Evolutionary conservation across 352 stramenopile species (phyloP), one percentile per base, ranked within the genome.

Genomic region (Globisporangium alternatum): DNA sequence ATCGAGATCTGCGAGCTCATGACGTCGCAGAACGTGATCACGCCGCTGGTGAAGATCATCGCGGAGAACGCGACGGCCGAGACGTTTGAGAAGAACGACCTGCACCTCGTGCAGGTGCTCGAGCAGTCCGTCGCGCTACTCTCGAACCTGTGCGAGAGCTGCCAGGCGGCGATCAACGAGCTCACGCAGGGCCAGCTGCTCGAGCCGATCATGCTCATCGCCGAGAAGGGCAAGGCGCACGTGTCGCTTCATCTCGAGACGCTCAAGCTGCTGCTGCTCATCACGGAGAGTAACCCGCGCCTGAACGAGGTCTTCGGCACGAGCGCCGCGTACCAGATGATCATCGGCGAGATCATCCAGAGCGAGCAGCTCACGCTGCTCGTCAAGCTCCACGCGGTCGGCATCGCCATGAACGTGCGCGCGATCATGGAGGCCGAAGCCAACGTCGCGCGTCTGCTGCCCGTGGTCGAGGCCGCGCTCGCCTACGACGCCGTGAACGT

Each of bases 1-100:
- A 71, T 91, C 43, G 86, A 93, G 69, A 75, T 91, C 21, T 96
- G 83, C 56, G 88, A 96, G 74, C 65, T 80, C 48, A 89, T 96
- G 80, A 93, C 79, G 33, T 65, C 62, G 19, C 76, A 90, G 58
- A 90, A 90, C 54, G 81, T 92, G 21, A 74, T 94, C 56, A 90
- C 85, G 64, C 87, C 87, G 33, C 67, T 92, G 39, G 76, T 91
- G 17, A 90, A 87, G 49, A 71, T 96, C 56, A 81, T 95, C 49
- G 56, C 73, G 2, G 80, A 91, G 60, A 80, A 74, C 55, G 76
- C 81, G 15, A 85, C 75, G 22, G 72, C 77, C 37, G 74, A 76
- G 21, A 72, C 68, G 4, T 80, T 94, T 19, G 71, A 76, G 54
- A 81, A 72, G 30, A 86, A 77, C 51, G 76, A 95, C 61, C 33